phyloP scores from a whole-genome alignment of 192 early-diverging fungal species.

The Kickxella alabastrina region DNA sequence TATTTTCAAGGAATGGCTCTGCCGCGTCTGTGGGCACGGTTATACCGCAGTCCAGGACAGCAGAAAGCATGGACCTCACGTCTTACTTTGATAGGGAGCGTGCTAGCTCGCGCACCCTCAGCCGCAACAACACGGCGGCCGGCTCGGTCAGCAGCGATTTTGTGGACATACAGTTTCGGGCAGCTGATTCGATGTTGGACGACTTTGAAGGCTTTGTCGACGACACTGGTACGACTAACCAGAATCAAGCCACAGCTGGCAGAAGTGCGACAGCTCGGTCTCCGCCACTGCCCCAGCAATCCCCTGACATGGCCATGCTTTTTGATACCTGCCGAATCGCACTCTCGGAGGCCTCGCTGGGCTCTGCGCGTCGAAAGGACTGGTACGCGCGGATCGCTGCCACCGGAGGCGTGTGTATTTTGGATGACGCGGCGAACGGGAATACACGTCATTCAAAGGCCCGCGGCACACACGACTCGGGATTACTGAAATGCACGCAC shows the following conservation, averaged over 20 bases:
- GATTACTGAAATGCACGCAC: conserved; percentile 11
- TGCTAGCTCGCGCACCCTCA: neutral
- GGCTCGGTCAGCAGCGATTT: conserved; percentile 1
- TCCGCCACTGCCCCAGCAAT: neutral
- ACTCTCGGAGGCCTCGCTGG: conserved; percentile 20
- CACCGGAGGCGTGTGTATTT: conserved; percentile 12
- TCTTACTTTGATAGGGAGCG: neutral
- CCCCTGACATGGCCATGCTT: neutral
- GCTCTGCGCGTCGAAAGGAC: conserved; percentile 8
- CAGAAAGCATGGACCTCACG: neutral
- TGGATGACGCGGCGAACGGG: conserved; percentile 3
- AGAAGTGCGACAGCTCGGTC: neutral
- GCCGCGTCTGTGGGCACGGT: neutral
- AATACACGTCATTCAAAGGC: neutral
- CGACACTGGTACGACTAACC: neutral
- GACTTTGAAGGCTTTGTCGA: conserved; percentile 9
- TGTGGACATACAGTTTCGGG: neutral
- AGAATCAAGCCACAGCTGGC: neutral
- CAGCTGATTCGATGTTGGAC: neutral
- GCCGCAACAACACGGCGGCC: conserved; percentile 4
- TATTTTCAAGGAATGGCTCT: neutral
- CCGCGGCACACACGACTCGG: neutral
- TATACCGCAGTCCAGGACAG: conserved; percentile 3
- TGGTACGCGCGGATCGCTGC: conserved; percentile 16
- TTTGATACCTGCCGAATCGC: conserved; percentile 23